Evolutionary conservation across 148 eudicot species (phyloP), one percentile per base, ranked within the genome.

Genomic region (Drosera capensis): DNA sequence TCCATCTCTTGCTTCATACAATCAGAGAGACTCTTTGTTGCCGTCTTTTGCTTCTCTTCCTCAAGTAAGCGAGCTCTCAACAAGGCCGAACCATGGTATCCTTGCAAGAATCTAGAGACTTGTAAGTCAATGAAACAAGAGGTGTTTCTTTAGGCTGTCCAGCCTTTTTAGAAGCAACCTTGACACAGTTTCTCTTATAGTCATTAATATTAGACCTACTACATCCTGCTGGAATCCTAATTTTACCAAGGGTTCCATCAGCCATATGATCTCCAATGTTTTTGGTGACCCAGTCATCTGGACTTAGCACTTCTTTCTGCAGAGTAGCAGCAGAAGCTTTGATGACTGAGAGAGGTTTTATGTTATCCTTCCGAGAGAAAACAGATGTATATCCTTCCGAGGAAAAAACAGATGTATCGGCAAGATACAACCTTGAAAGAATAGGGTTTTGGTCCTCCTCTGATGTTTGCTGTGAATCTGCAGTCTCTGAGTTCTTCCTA

Each of bases 321-420:
- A 53, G 62, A 34, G 67, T 41, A 58, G 24, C 18, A 41, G 62
- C 52, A 62, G 56, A 21, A 62, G 62, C 57, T 50, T 70, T 71
- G 51, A 70, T 54, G 45, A 56, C 71, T 25, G 87, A 69, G n/a
- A 84, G 67, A 51, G 97, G 97, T 66, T 71, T 67, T 22, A 84
- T 66, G 59, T 80, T 78, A 56, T 68, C 73, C 55, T 88, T 78
- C 37, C 97, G 62, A 25, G 97, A 94, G 49, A 88, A 78, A 71
- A 88, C 78, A 54, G n/a, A n/a, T n/a, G n/a, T n/a, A n/a, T n/a
- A n/a, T n/a, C n/a, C n/a, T n/a, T n/a, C n/a, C n/a, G n/a, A n/a
- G n/a, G n/a, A n/a, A n/a, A n/a, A n/a, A n/a, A n/a, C n/a, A n/a
- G 97, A 84, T 20, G 71, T 58, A 71, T 88, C 95, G 14, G 97